Evolutionary conservation across 1,284 basidiomycete species (phyloP), one percentile per base, ranked within the genome.

Genomic region (Xerocomus amazonicus): DNA sequence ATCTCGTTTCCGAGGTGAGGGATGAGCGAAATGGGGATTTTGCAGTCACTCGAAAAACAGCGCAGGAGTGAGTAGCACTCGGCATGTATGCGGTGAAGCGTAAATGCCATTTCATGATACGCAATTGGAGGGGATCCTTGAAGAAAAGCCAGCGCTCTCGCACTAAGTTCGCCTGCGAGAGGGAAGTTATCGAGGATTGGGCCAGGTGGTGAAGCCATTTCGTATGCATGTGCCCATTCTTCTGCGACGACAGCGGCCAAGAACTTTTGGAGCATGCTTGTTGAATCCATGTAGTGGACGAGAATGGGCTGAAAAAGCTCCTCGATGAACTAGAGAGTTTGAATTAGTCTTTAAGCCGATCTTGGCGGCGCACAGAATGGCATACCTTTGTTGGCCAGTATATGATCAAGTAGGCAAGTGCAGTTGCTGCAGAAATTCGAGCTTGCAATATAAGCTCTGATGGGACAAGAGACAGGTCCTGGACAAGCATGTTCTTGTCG

Each of bases 401-500:
- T 5, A 81, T 73, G 39, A 92, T 78, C 7, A 93, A 66, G 56
- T 78, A 73, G 1, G 94, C 91, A 10, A 99, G 69, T 0, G 93
- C 92, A 12, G 80, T 84, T 1, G 92, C 87, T 2, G 87, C 82
- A 4, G 89, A 84, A 4, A 98, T 72, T 34, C 97, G 79, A 14
- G 92, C 92, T 55, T 90, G 83, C 50, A 97, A 72, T 28, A 94
- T 83, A 1, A 84, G 74, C 61, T 97, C 95, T 13, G 81, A 73
- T 7, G 87, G 78, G 26, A 99, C 78, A 17, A 99, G 76, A 0
- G 90, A 83, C 47, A 96, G 73, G 65, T 99, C 97, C 63, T 98
- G 95, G 0, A 83, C 78, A 42, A 98, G 77, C 83, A 99, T 95
- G 51, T 90, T 90, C 75, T 94, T 98, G 74, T 99, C 97, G 27